phyloP scores from a whole-genome alignment of 805 yeast species.

The Yarrowia bubula region DNA sequence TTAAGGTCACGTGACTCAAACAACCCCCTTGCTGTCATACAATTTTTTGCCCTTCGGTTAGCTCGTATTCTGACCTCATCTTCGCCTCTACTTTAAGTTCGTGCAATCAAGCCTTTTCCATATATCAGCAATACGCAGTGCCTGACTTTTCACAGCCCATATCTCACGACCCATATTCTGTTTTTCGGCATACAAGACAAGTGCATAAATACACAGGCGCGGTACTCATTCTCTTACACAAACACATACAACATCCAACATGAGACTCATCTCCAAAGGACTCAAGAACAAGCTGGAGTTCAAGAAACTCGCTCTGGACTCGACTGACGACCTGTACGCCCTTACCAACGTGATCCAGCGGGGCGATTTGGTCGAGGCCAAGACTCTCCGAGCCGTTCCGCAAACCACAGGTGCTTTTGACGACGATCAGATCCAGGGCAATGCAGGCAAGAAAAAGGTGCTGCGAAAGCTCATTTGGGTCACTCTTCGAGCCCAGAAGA shows the following conservation, averaged over 20 bases:
- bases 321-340: conserved; percentile 22
- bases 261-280: conserved; percentile 23
- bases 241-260: not conserved
- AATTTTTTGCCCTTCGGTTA: no score
- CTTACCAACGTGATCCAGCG: conserved; percentile 16
- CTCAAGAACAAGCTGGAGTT: conserved; percentile 21
- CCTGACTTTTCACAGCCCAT: not conserved
- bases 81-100: not conserved
- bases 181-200: no score
- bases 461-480: conserved; percentile 5
- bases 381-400: conserved; percentile 23
- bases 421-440: conserved; percentile 22
- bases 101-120: conserved; percentile 21
- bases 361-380: conserved; percentile 24
- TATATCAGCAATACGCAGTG: conserved; percentile 18
- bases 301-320: conserved; percentile 21
- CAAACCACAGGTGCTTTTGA: conserved; percentile 18
- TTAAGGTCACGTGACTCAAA: no score
- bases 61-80: not conserved
- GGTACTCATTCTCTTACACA: no score
- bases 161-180: no score
- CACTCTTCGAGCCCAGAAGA: conserved; percentile 2
- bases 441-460: conserved; percentile 19
- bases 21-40: no score
- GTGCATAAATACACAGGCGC: no score